Percentiles rank a stretch among this genome's conserved stretches.
Conservation (phyloP, 768 basidiomycete genomes). For the Hypholoma sublateritium region DNA sequence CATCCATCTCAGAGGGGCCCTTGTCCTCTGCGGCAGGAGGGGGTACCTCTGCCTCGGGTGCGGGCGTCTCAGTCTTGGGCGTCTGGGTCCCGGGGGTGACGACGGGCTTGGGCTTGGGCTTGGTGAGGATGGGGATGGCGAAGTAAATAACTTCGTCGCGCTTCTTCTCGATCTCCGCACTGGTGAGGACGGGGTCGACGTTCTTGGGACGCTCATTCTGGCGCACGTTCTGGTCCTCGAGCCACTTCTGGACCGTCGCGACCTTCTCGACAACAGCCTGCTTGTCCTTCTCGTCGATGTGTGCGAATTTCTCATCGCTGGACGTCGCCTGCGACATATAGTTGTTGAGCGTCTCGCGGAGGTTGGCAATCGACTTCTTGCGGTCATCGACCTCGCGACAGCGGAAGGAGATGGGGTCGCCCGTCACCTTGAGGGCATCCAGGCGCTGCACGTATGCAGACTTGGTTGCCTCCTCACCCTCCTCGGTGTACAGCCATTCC, state of each 20-base stretch:
- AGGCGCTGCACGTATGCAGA: slow-evolving; percentile 89
- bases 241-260: slow-evolving; percentile 91
- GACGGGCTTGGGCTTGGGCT: slow-evolving; percentile 86
- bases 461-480: slow-evolving; percentile 94
- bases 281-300: slow-evolving; percentile 90
- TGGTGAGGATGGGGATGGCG: slow-evolving; percentile 85
- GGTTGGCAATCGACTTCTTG: slow-evolving; percentile 62
- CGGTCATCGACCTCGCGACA: slow-evolving; percentile 85
- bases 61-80: slow-evolving; percentile 56
- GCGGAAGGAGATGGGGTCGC: slow-evolving; percentile 84
- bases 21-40: slow-evolving; percentile 26
- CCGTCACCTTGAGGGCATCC: slow-evolving; percentile 79
- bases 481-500: slow-evolving; percentile 97
- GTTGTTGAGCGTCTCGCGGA: slow-evolving; percentile 86
- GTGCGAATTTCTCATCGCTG: slow-evolving; percentile 80
- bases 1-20: slow-evolving; percentile 80
- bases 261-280: slow-evolving; percentile 85
- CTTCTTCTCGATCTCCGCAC: slow-evolving; percentile 85
- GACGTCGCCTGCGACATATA: slow-evolving; percentile 86
- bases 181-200: slow-evolving; percentile 79
- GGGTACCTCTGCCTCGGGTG: slow-evolving; percentile 27
- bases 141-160: slow-evolving; percentile 91
- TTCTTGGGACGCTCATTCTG: slow-evolving; percentile 91
- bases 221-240: slow-evolving; percentile 86
- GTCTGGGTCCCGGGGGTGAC: slow-evolving; percentile 70